Percentiles rank a stretch among this genome's conserved stretches.
phyloP scores from a whole-genome alignment of 2,329 filamentous ascomycete species.

The Penicillium thymicola region DNA sequence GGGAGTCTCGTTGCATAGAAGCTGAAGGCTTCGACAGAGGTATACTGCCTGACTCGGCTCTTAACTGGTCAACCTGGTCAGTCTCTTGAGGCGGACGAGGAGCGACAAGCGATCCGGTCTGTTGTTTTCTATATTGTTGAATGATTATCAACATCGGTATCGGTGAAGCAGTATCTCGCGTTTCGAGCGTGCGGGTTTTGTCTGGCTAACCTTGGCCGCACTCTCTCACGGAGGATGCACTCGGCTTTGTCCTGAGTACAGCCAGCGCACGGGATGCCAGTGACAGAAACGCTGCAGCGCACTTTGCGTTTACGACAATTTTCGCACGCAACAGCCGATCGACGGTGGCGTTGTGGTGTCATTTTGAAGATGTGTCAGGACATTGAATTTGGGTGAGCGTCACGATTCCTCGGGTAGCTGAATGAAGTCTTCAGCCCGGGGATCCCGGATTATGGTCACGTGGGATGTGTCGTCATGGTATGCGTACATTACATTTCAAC shows the following conservation, averaged over 20 bases:
- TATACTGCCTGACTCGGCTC: background rate
- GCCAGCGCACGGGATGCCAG: constrained; percentile 28
- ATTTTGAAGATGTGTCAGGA: background rate
- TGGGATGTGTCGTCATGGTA: background rate
- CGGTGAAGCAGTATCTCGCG: background rate
- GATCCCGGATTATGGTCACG: background rate
- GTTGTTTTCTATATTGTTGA: background rate
- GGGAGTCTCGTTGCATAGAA: background rate
- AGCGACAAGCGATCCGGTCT: background rate
- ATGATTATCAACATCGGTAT: background rate
- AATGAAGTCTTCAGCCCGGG: background rate
- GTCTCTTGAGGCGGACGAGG: background rate
- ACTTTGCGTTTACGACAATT: constrained; percentile 23
- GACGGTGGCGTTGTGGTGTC: constrained; percentile 10
- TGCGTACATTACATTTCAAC: too few relatives aligned
- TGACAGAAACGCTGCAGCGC: constrained; percentile 22
- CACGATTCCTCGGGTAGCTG: background rate
- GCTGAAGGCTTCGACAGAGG: background rate
- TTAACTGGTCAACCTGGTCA: background rate
- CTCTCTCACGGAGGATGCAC: background rate
- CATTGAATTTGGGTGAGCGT: background rate
- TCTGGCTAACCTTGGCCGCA: background rate
- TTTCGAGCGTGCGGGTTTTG: constrained; percentile 9
- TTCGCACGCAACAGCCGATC: constrained; percentile 18
- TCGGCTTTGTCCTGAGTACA: constrained; percentile 21